A percentile compares a stretch with the other conserved stretches of the same genome.
Conservation (phyloP, 495 filamentous ascomycete genomes). For the Lentithecium fluviatile region DNA sequence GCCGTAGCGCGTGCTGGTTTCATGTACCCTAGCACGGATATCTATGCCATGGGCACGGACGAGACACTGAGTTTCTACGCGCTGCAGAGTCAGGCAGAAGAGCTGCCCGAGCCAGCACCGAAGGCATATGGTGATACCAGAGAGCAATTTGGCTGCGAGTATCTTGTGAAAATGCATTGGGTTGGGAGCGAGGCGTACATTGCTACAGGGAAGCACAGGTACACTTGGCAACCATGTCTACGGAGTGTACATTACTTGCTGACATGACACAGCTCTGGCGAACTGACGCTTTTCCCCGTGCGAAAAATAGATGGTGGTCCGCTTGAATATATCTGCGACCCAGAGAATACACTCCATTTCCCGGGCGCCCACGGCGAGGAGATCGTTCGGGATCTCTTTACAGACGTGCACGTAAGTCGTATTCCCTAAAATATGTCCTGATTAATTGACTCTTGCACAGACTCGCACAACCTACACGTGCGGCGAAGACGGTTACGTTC, state of each 20-base stretch:
- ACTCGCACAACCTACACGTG: constrained; percentile 37
- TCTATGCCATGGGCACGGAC: constrained; percentile 64
- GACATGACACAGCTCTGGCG: constrained; percentile 28
- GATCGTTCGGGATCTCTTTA: constrained; percentile 74
- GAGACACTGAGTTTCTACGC: constrained; percentile 77
- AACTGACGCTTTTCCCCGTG: constrained; percentile 42
- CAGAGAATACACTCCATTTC: constrained; percentile 61
- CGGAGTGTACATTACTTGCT: background rate
- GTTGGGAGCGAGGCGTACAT: constrained; percentile 59
- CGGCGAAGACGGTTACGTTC: constrained; percentile 43
- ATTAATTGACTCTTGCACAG: constrained; percentile 18
- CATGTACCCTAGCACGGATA: constrained; percentile 47
- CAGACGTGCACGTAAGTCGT: constrained; percentile 67
- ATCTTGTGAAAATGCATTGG: constrained; percentile 69
- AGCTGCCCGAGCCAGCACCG: constrained; percentile 52
- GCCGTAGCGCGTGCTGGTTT: constrained; percentile 87
- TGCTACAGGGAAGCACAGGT: constrained; percentile 62
- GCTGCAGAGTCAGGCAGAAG: constrained; percentile 58
- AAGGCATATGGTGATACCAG: constrained; percentile 75
- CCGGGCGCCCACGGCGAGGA: constrained; percentile 79
- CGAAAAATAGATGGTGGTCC: constrained; percentile 42
- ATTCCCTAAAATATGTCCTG: too few species aligned
- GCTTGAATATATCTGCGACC: constrained; percentile 59
- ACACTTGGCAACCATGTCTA: constrained; percentile 7
- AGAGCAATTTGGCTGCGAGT: constrained; percentile 69